These are phyloP conservation scores for Macroventuria anomochaeta DNA, from an alignment of 2,329 filamentous ascomycete genomes.

Conservation along the genomic window DNA sequence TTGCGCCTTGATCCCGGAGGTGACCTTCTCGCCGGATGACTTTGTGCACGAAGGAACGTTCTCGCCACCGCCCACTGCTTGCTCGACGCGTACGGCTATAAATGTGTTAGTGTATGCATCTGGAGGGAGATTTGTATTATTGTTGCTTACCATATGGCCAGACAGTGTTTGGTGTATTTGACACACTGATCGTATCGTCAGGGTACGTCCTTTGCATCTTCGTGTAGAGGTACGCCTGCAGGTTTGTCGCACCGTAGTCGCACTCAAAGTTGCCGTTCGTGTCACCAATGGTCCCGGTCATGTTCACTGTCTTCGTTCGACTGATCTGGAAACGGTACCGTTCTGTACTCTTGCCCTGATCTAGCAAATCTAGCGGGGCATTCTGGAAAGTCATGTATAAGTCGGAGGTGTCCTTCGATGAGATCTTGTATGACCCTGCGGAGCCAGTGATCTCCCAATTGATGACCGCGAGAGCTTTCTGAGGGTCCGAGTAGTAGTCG, in stretches of 20 bases:
- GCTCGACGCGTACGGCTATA: conserved; percentile 60
- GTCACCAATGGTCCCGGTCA: conserved; percentile 54
- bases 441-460: conserved; percentile 65
- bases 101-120: conserved; percentile 12
- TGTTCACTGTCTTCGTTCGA: conserved; percentile 61
- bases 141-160: conserved; percentile 46
- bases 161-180: conserved; percentile 38
- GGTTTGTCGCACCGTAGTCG: conserved; percentile 62
- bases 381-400: conserved; percentile 65
- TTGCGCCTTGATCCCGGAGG: conserved; percentile 44
- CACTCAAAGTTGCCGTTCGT: conserved; percentile 60
- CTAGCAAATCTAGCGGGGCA: conserved; percentile 57
- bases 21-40: conserved; percentile 46
- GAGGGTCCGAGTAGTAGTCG: conserved; percentile 54
- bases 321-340: conserved; percentile 65
- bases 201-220: conserved; percentile 54
- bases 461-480: conserved; percentile 60
- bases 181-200: conserved; percentile 29
- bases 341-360: conserved; percentile 58
- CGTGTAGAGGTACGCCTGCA: conserved; percentile 68
- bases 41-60: conserved; percentile 63
- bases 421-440: conserved; percentile 56
- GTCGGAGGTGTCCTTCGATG: conserved; percentile 59
- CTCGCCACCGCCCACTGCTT: conserved; percentile 57
- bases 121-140: no score